Percentiles rank a stretch among this genome's conserved stretches.
Conservation (phyloP, 495 filamentous ascomycete genomes). For the Xylaria telfairii region DNA sequence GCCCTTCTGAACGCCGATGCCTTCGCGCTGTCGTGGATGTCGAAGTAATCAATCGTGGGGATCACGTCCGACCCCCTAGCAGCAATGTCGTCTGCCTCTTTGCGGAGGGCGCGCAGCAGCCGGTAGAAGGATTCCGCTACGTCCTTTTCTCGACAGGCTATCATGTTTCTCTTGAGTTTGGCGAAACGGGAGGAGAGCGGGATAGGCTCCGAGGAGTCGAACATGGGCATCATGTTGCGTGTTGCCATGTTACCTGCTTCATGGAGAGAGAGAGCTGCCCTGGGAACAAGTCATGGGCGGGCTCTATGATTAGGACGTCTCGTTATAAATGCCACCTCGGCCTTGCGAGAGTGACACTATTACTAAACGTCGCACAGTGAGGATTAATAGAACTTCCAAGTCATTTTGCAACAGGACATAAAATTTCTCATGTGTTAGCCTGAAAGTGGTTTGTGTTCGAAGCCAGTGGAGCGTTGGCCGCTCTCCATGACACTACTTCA, state of each 20-base stretch:
- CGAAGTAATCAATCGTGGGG: conserved; percentile 65
- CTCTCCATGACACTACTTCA: neutral
- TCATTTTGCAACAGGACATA: neutral
- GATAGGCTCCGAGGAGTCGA: conserved; percentile 40
- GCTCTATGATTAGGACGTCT: neutral
- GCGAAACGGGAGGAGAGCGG: conserved; percentile 74
- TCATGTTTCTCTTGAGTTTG: conserved; percentile 68
- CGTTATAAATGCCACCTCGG: neutral
- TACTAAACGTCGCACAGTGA: neutral
- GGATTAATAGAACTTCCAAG: neutral
- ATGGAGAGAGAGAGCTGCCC: conserved; percentile 13
- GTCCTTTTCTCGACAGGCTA: conserved; percentile 64
- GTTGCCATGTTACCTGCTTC: conserved; percentile 4
- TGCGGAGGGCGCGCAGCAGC: conserved; percentile 61
- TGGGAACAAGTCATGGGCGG: neutral
- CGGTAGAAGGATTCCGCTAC: conserved; percentile 70
- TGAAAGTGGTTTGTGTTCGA: neutral
- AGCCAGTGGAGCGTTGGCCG: conserved; percentile 1
- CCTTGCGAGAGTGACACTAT: neutral
- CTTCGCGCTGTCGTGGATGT: conserved; percentile 55
- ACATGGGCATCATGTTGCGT: conserved; percentile 11
- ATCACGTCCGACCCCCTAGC: conserved; percentile 51
- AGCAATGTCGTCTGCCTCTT: conserved; percentile 59
- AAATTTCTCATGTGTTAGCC: conserved; percentile 10
- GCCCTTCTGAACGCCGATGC: conserved; percentile 50